Evolutionary conservation across 2,329 filamentous ascomycete genomes (phyloP), one percentile per base, ranked within the genome.

Genomic region (Chaetomiaceae sp.): DNA sequence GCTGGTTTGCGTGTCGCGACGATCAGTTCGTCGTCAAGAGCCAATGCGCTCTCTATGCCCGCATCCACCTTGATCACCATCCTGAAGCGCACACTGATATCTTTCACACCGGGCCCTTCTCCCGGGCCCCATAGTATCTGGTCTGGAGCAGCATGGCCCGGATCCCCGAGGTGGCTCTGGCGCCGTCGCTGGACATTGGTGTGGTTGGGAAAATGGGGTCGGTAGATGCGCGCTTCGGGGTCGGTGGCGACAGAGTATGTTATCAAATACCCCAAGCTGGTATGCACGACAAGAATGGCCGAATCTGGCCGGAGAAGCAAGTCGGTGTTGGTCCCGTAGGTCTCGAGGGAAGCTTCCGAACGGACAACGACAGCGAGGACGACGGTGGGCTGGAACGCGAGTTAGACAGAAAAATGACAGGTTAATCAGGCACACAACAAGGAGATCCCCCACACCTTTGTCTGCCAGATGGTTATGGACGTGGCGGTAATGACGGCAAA

Each of bases 51-150:
- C 59, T 85, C 84, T 60, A 99, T 96, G 2, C 93, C 93, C 3
- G 93, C 93, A 68, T 99, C 93, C 16, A 99, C 89, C 66, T 95
- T 95, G 64, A 99, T 97, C 13, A 96, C 92, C 87, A 96, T 96
- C 51, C 92, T 82, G 69, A 99, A 99, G 10, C 89, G 86, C 43
- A 99, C 78, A 61, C 86, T 95, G 50, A 95, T 82, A 68, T 99
- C 93, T 47, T 83, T 81, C 44, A 96, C 84, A 3, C 89, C 89
- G 43, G 79, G 79, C 9, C 87, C 87, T 66, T 96, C 93, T 30
- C 91, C 91, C 2, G 87, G 82, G 0, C 88, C 88, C 68, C 86
- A 82, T 12, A 86, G 66, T 44, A 86, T 81, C 58, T 83, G 77
- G 45, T 85, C 82, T 2, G 80, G 79, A 16, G 72, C 72, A 8